Evolutionary conservation across 768 basidiomycete species (phyloP).

Genomic region (Dacryopinax spathularia): DNA sequence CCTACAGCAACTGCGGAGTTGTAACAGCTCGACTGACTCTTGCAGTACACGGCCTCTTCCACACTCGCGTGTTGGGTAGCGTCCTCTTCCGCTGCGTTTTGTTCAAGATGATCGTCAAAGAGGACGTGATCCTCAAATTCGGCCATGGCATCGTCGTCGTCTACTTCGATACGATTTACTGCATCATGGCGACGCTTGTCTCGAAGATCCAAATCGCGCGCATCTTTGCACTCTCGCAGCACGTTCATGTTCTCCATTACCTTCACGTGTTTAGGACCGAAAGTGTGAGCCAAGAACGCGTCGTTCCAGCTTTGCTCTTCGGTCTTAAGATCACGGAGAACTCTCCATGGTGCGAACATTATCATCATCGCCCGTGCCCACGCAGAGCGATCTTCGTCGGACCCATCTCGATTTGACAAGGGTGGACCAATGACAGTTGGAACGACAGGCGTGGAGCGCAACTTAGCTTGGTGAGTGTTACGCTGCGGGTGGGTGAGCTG

Average conservation of each 20-base stretch:
- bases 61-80: too few species aligned
- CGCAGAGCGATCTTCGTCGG: conserved; percentile 4
- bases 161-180: not conserved
- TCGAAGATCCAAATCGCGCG: conserved; percentile 22
- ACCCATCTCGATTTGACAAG: conserved; percentile 23
- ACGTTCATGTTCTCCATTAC: conserved; percentile 31
- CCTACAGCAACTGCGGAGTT: too few species aligned
- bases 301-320: conserved; percentile 18
- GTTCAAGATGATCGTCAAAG: too few species aligned
- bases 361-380: conserved; percentile 30
- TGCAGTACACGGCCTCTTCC: too few species aligned
- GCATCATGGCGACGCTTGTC: not conserved
- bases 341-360: conserved; percentile 32
- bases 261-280: not conserved
- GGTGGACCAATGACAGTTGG: conserved; percentile 25
- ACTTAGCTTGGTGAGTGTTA: conserved; percentile 14
- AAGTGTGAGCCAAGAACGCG: conserved; percentile 18
- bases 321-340: conserved; percentile 18
- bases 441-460: conserved; percentile 11
- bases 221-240: conserved; percentile 30
- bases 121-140: too few species aligned
- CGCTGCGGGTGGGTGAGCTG: conserved; percentile 18
- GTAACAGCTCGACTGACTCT: too few species aligned
- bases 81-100: too few species aligned
- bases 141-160: not conserved